These are phyloP conservation scores for Craterostigma plantagineum DNA, from an alignment of 257 asterid genomes.

Conservation along the genomic window DNA sequence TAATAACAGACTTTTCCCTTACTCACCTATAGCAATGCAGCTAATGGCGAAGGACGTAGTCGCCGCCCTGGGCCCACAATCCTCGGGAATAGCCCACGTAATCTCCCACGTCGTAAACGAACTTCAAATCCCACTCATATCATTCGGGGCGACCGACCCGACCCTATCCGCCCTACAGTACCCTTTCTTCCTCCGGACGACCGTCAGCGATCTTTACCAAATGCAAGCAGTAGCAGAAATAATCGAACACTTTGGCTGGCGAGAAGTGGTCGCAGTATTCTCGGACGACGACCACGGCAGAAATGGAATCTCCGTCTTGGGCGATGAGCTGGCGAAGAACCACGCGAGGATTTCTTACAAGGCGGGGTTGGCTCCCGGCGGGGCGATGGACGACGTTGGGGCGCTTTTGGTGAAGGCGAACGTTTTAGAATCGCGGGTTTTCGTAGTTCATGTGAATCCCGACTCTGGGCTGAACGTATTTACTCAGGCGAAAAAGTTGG, in stretches of 20 bases:
- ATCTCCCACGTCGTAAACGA: constrained; percentile 41
- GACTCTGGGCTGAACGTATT: constrained; percentile 43
- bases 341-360: constrained; percentile 48
- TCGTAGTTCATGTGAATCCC: constrained; percentile 55
- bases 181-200: constrained; percentile 38
- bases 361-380: constrained; percentile 46
- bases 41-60: constrained; percentile 29
- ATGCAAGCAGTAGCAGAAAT: constrained; percentile 56
- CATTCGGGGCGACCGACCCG: constrained; percentile 61
- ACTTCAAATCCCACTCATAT: constrained; percentile 51
- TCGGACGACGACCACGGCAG: constrained; percentile 67
- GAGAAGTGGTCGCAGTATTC: constrained; percentile 41
- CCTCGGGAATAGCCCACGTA: constrained; percentile 56
- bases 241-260: constrained; percentile 38
- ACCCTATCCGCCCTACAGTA: constrained; percentile 53
- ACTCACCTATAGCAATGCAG: constrained; percentile 44
- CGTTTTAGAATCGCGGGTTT: constrained; percentile 49
- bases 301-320: constrained; percentile 40
- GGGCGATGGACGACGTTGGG: constrained; percentile 31
- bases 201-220: constrained; percentile 33
- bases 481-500: constrained; percentile 31
- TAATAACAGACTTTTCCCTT: constrained; percentile 12
- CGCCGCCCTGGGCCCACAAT: constrained; percentile 58
- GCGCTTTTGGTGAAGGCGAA: constrained; percentile 27
- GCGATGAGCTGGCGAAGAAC: constrained; percentile 40